phyloP scores from a whole-genome alignment of 345 rosid species.

The Eucalyptus marginata region DNA sequence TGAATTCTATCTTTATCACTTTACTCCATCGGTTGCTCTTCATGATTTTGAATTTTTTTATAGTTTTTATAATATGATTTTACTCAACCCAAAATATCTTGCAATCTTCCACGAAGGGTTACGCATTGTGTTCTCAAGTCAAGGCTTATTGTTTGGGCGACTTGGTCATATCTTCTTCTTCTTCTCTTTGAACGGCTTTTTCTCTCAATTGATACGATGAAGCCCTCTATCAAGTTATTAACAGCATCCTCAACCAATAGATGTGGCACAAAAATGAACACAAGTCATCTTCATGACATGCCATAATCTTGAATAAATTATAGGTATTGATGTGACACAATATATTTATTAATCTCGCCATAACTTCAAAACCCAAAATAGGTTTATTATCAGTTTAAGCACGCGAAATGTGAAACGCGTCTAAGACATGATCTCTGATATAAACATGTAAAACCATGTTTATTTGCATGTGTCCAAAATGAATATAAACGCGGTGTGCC shows the following conservation, averaged over 20 bases:
- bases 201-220: background rate
- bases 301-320: background rate
- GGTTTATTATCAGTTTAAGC: background rate
- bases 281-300: background rate
- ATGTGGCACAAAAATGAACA: background rate
- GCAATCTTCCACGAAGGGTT: too few relatives aligned
- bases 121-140: too few relatives aligned
- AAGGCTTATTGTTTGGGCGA: background rate
- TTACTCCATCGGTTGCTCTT: too few relatives aligned
- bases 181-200: background rate
- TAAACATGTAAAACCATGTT: fast-evolving
- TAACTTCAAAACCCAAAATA: background rate
- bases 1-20: too few relatives aligned
- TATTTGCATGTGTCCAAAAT: background rate
- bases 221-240: background rate
- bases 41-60: too few relatives aligned
- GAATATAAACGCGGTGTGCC: fast-evolving
- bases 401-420: fast-evolving
- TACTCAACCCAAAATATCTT: too few relatives aligned
- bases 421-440: background rate
- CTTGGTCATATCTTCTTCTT: background rate
- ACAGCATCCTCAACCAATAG: background rate
- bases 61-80: too few relatives aligned
- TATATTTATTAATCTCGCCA: background rate
- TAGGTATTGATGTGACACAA: background rate